These are phyloP conservation scores for Pisolithus albus DNA, from an alignment of 768 basidiomycete genomes.

Conservation along the genomic window DNA sequence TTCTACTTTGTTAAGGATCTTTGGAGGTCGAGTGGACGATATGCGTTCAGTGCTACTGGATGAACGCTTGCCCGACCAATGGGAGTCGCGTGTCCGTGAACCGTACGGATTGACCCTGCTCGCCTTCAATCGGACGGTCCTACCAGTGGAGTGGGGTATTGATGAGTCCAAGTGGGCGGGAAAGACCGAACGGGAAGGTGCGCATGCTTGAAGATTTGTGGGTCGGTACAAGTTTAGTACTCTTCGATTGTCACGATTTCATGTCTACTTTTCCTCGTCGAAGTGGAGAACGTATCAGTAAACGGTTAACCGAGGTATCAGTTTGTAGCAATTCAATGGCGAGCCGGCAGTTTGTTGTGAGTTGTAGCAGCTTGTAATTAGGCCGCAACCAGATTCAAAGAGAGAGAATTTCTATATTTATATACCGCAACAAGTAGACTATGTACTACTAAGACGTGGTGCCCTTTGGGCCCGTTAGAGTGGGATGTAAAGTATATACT, in stretches of 20 bases:
- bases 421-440: no score
- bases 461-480: no score
- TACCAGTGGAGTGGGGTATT: slow-evolving; percentile 2
- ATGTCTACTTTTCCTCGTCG: no score
- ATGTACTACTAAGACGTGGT: no score
- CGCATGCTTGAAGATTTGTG: not conserved
- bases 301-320: no score
- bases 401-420: no score
- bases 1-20: slow-evolving; percentile 54
- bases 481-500: no score
- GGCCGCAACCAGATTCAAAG: no score
- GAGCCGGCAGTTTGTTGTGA: no score
- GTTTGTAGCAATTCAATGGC: no score
- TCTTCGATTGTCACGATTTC: not conserved
- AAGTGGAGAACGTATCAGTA: no score
- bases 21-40: slow-evolving; percentile 56
- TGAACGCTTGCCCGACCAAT: slow-evolving; percentile 64
- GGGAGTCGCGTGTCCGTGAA: slow-evolving; percentile 56
- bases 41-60: slow-evolving; percentile 52
- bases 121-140: slow-evolving; percentile 38
- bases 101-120: slow-evolving; percentile 54
- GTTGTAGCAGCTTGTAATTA: no score
- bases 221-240: not conserved
- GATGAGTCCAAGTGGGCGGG: slow-evolving; percentile 1
- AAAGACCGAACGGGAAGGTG: not conserved